A percentile compares a stretch with the other conserved stretches of the same genome.
Conservation (phyloP, 2,329 filamentous ascomycete genomes). For the Dactylellina cionopaga region DNA sequence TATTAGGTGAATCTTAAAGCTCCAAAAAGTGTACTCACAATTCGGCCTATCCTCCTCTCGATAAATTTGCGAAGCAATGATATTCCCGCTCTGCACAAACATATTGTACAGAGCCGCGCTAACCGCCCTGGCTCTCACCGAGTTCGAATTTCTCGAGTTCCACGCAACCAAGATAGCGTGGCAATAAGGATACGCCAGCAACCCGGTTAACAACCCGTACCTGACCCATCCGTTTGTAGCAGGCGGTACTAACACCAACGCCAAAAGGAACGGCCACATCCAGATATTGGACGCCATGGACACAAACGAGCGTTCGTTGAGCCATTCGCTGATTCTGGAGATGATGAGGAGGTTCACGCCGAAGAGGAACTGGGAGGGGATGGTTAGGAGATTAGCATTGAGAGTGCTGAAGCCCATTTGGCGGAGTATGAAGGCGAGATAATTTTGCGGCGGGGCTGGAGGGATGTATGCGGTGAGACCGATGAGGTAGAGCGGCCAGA, state of each 20-base stretch:
- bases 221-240: slow-evolving; percentile 62
- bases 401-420: slow-evolving; percentile 64
- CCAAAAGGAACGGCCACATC: slow-evolving; percentile 65
- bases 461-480: slow-evolving; percentile 62
- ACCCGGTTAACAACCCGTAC: slow-evolving; percentile 61
- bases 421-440: slow-evolving; percentile 64
- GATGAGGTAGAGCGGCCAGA: slow-evolving; percentile 61
- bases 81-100: slow-evolving; percentile 63
- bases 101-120: slow-evolving; percentile 67
- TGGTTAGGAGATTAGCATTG: slow-evolving; percentile 64
- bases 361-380: slow-evolving; percentile 64
- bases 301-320: slow-evolving; percentile 64
- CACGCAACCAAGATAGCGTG: slow-evolving; percentile 65
- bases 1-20: not conserved
- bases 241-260: slow-evolving; percentile 62
- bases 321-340: slow-evolving; percentile 63
- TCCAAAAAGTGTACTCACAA: slow-evolving; percentile 57
- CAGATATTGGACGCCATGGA: slow-evolving; percentile 65
- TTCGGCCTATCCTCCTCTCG: slow-evolving; percentile 67
- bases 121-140: slow-evolving; percentile 65
- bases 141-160: slow-evolving; percentile 65
- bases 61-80: slow-evolving; percentile 66
- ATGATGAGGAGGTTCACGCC: slow-evolving; percentile 64
- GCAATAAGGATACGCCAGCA: slow-evolving; percentile 65
- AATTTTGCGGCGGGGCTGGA: slow-evolving; percentile 62